These are phyloP conservation scores for Cordyceps tenuipes DNA, from an alignment of 2,329 filamentous ascomycete genomes.

Conservation along the genomic window DNA sequence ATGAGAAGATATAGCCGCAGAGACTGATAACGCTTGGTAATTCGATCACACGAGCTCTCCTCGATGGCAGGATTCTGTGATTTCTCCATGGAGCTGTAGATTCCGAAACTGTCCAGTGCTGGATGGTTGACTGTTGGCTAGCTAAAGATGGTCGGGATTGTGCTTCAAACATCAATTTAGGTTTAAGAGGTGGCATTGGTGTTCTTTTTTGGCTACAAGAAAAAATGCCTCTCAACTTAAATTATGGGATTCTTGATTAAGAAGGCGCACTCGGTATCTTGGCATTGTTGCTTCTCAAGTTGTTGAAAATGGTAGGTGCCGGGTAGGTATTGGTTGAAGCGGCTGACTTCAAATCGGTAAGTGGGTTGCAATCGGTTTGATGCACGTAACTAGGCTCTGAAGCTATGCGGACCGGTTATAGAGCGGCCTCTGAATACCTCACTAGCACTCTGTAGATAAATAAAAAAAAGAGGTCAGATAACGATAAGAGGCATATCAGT, in stretches of 20 bases:
- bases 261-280: neutral
- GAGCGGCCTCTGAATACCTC: neutral
- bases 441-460: neutral
- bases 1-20: slow-evolving; percentile 20
- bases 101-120: neutral
- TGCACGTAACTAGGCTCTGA: neutral
- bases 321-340: too few relatives aligned
- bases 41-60: neutral
- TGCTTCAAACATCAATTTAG: neutral
- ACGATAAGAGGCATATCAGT: slow-evolving; percentile 9
- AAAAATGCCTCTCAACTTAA: neutral
- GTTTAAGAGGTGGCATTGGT: neutral
- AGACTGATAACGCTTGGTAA: neutral
- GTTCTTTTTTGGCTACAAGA: neutral
- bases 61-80: neutral
- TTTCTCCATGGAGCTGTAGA: neutral
- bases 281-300: neutral
- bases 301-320: neutral
- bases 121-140: neutral
- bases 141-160: neutral
- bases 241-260: neutral
- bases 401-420: too few relatives aligned
- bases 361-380: slow-evolving; percentile 7
- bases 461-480: slow-evolving; percentile 6
- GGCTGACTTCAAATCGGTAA: neutral